Percentiles rank a stretch among this genome's conserved stretches.
Evolutionary conservation across 129 eudicot species (phyloP).

Genomic region (Arctium lappa): DNA sequence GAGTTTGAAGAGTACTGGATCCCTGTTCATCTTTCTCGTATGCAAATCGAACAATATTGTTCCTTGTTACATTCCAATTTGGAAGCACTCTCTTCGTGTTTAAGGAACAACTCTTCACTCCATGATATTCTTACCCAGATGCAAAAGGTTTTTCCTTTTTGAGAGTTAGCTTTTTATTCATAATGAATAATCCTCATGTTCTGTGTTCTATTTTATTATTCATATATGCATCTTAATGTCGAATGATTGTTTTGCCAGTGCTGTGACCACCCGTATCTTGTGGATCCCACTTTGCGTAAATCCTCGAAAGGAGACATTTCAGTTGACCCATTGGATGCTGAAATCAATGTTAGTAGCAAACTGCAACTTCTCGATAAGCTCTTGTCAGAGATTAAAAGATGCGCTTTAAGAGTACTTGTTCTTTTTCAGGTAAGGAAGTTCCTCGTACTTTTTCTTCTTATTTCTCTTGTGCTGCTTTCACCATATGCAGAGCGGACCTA

Average conservation of each 20-base stretch:
- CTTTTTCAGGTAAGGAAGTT: conserved; percentile 56
- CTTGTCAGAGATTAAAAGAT: conserved; percentile 45
- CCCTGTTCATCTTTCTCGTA: conserved; percentile 55
- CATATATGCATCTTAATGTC: background rate
- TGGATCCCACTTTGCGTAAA: conserved; percentile 47
- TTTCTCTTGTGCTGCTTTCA: background rate
- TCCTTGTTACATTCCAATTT: conserved; percentile 43
- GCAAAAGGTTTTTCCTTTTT: conserved; percentile 43
- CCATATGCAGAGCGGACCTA: background rate
- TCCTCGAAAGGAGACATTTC: conserved; percentile 27
- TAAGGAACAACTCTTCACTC: conserved; percentile 33
- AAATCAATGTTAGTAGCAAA: conserved; percentile 63
- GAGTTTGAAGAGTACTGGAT: conserved; percentile 66
- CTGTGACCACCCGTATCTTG: conserved; percentile 84
- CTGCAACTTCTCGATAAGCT: conserved; percentile 59
- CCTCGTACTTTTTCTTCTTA: background rate
- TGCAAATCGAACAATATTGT: conserved; percentile 67
- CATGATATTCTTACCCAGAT: conserved; percentile 47
- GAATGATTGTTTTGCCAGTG: conserved; percentile 41
- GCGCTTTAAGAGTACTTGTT: conserved; percentile 47
- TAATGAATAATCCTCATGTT: background rate
- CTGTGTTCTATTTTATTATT: background rate
- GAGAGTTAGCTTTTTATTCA: background rate
- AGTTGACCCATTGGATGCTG: conserved; percentile 42
- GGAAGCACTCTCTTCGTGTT: conserved; percentile 36